Evolutionary conservation across 1,284 basidiomycete species (phyloP).

Genomic region (Coniophora puteana): DNA sequence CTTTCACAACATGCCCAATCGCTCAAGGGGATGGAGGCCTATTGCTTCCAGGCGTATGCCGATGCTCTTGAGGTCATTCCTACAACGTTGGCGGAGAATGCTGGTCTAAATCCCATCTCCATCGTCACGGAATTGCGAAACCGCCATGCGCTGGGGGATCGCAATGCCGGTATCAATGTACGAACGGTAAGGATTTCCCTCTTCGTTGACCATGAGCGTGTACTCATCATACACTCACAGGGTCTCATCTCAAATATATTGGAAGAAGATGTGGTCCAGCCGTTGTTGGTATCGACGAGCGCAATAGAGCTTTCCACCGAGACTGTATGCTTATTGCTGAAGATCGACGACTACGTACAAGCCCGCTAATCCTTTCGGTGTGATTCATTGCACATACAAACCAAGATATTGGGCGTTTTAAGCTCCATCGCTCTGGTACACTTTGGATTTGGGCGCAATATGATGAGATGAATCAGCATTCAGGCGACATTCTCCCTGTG

Average conservation of each 20-base stretch:
- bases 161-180: constrained; percentile 97
- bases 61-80: constrained; percentile 98
- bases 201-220: background rate
- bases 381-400: too few species aligned
- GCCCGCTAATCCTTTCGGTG: constrained; percentile 57
- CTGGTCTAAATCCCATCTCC: constrained; percentile 95
- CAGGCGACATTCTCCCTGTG: too few species aligned
- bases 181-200: constrained; percentile 64
- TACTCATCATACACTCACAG: constrained; percentile 36
- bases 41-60: constrained; percentile 98
- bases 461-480: too few species aligned
- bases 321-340: constrained; percentile 93
- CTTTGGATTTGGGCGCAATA: too few species aligned
- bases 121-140: constrained; percentile 99
- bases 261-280: constrained; percentile 97
- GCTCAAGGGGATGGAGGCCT: constrained; percentile 97
- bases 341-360: constrained; percentile 96
- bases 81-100: constrained; percentile 97
- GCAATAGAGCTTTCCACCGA: constrained; percentile 96
- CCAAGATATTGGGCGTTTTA: too few species aligned
- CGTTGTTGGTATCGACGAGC: constrained; percentile 92
- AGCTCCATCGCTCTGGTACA: too few species aligned
- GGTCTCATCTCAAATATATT: constrained; percentile 95
- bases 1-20: constrained; percentile 92
- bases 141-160: constrained; percentile 92